Percentiles rank a stretch among this genome's conserved stretches.
Conservation (phyloP, 768 basidiomycete species). For the Grammothele lineata region DNA sequence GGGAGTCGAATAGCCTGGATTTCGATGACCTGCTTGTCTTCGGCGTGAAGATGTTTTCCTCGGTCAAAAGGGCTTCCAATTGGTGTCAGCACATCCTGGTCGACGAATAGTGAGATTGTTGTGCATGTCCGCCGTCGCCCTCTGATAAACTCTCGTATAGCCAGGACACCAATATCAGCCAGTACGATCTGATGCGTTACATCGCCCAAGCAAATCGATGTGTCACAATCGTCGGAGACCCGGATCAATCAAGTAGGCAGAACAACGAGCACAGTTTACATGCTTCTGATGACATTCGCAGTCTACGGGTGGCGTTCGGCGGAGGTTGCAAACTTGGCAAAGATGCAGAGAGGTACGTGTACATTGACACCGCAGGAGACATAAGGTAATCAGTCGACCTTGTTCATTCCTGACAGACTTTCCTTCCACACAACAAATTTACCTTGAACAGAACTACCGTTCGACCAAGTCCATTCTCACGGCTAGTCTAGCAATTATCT, state of each 20-base stretch:
- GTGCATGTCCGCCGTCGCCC: not conserved
- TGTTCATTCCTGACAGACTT: conserved; percentile 49
- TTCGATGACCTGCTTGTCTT: conserved; percentile 83
- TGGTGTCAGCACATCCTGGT: conserved; percentile 73
- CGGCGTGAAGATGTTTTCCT: conserved; percentile 60
- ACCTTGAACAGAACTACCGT: conserved; percentile 84
- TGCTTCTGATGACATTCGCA: conserved; percentile 20
- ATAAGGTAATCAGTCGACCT: too few species aligned
- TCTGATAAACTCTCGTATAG: conserved; percentile 24
- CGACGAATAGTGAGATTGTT: conserved; percentile 70
- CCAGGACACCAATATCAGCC: conserved; percentile 78
- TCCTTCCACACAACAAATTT: conserved; percentile 56
- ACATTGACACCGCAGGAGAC: not conserved
- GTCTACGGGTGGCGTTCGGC: conserved; percentile 88
- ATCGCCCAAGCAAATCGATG: conserved; percentile 51
- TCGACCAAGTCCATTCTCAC: conserved; percentile 74
- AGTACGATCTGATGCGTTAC: conserved; percentile 74
- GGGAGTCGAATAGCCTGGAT: conserved; percentile 68
- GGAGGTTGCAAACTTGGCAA: conserved; percentile 67
- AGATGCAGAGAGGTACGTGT: conserved; percentile 60
- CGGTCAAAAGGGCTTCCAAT: conserved; percentile 41
- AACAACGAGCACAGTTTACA: too few species aligned
- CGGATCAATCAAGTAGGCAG: conserved; percentile 76
- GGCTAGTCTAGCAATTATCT: conserved; percentile 72
- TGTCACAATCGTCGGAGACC: conserved; percentile 84